phyloP scores from a whole-genome alignment of 768 basidiomycete genomes.

The Cystobasidium onofrii region DNA sequence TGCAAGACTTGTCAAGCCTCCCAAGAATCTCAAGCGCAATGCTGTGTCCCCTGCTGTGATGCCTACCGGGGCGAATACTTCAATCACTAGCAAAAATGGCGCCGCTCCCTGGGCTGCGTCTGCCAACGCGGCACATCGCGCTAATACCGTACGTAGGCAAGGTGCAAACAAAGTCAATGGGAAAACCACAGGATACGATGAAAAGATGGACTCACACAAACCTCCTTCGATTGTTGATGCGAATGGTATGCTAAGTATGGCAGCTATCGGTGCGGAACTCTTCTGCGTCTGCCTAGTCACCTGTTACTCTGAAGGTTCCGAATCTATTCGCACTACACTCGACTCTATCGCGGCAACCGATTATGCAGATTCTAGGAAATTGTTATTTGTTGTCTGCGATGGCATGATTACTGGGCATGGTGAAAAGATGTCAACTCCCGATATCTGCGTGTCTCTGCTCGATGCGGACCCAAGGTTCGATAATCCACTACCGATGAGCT shows the following conservation, averaged over 20 bases:
- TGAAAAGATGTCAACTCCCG: slow-evolving; percentile 90
- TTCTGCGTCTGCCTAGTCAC: slow-evolving; percentile 94
- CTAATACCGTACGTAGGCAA: slow-evolving; percentile 46
- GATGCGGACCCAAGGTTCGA: slow-evolving; percentile 94
- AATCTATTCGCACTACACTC: slow-evolving; percentile 78
- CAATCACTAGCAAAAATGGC: slow-evolving; percentile 80
- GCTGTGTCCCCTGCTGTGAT: slow-evolving; percentile 91
- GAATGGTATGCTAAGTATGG: slow-evolving; percentile 66
- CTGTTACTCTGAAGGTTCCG: slow-evolving; percentile 95
- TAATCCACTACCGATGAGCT: slow-evolving; percentile 89
- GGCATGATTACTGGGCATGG: slow-evolving; percentile 98
- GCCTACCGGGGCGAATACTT: slow-evolving; percentile 89
- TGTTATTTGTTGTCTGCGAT: slow-evolving; percentile 89
- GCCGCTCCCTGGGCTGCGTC: slow-evolving; percentile 86
- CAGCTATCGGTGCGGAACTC: slow-evolving; percentile 87
- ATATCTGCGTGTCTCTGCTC: slow-evolving; percentile 82
- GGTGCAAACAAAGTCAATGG: slow-evolving; percentile 3
- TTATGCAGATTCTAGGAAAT: slow-evolving; percentile 84
- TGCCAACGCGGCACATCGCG: slow-evolving; percentile 36
- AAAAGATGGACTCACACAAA: slow-evolving; percentile 48
- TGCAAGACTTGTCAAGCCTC: slow-evolving; percentile 66
- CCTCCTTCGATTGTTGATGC: slow-evolving; percentile 54
- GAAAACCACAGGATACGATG: slow-evolving; percentile 51
- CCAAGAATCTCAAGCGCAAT: slow-evolving; percentile 65
- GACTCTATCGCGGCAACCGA: slow-evolving; percentile 85